These are phyloP conservation scores for Sporobolomyces phaffii DNA, from an alignment of 768 basidiomycete species.

Conservation along the genomic window DNA sequence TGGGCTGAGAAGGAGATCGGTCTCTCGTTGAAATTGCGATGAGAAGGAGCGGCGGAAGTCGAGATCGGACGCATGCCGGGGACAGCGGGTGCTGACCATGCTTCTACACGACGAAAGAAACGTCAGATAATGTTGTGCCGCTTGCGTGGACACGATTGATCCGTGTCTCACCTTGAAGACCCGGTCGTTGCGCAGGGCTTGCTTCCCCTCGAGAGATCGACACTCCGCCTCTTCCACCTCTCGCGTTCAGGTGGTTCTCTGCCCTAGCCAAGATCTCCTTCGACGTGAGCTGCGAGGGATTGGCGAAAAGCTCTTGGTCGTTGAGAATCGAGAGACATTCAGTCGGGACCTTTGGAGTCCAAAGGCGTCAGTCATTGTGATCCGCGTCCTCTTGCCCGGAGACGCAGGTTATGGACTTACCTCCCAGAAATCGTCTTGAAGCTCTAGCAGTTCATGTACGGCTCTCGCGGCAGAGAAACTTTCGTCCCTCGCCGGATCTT, in stretches of 20 bases:
- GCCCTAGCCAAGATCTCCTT: constrained; percentile 96
- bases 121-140: neutral
- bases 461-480: constrained; percentile 84
- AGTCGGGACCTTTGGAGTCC: constrained; percentile 56
- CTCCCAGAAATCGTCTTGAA: constrained; percentile 92
- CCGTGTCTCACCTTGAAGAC: constrained; percentile 20
- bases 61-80: constrained; percentile 11
- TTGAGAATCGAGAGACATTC: constrained; percentile 80
- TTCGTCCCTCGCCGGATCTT: constrained; percentile 83
- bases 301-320: constrained; percentile 87
- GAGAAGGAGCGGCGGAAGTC: constrained; percentile 17
- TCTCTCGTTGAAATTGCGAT: constrained; percentile 12
- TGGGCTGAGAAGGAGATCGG: constrained; percentile 17
- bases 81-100: constrained; percentile 26
- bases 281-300: constrained; percentile 76
- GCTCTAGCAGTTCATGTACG: constrained; percentile 75
- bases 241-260: constrained; percentile 48
- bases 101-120: neutral
- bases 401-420: constrained; percentile 43
- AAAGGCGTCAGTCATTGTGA: too few relatives aligned
- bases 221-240: neutral
- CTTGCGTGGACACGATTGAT: neutral
- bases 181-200: constrained; percentile 15
- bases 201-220: constrained; percentile 24
- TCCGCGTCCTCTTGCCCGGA: neutral